Percentiles rank a stretch among this genome's conserved stretches.
These are phyloP conservation scores for Globisporangium nodosum DNA, from an alignment of 352 stramenopile species.

Conservation along the genomic window DNA sequence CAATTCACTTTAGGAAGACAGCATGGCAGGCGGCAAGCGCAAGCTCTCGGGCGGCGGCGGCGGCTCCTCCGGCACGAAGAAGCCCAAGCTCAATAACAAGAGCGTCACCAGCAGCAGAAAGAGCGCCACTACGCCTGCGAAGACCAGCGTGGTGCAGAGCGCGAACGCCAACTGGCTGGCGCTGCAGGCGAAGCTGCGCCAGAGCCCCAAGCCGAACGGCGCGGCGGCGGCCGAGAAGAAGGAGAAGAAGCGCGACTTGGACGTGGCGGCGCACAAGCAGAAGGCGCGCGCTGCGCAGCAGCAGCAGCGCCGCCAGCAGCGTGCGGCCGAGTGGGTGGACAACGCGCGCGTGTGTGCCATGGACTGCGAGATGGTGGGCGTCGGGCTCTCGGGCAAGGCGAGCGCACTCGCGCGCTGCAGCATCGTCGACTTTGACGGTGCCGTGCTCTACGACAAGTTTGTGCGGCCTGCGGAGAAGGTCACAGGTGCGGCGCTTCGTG, in stretches of 20 bases:
- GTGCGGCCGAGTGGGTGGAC: conserved; percentile 73
- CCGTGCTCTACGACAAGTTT: conserved; percentile 81
- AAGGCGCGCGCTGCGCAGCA: conserved; percentile 46
- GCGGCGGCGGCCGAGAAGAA: not conserved
- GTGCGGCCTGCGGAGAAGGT: conserved; percentile 81
- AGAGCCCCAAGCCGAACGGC: conserved; percentile 13
- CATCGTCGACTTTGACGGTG: conserved; percentile 82
- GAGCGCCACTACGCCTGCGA: not conserved
- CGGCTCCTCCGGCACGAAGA: conserved; percentile 9
- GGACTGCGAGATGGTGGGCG: conserved; percentile 89
- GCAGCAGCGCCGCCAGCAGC: conserved; percentile 36
- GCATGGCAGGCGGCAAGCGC: conserved; percentile 18
- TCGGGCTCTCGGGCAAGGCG: conserved; percentile 66
- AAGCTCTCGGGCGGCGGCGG: conserved; percentile 12
- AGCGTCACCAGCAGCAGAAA: not conserved
- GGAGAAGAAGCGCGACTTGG: conserved; percentile 33
- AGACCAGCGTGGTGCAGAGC: conserved; percentile 8
- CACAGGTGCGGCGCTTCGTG: conserved; percentile 27
- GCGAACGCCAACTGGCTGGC: conserved; percentile 72
- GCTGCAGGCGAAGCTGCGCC: conserved; percentile 69
- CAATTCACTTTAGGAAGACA: not conserved
- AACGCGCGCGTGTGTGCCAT: conserved; percentile 73
- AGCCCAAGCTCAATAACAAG: conserved; percentile 12
- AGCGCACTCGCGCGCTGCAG: conserved; percentile 83
- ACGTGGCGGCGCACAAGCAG: conserved; percentile 33